These are phyloP conservation scores for Letharia lupina DNA, from an alignment of 495 filamentous ascomycete genomes.

Conservation along the genomic window DNA sequence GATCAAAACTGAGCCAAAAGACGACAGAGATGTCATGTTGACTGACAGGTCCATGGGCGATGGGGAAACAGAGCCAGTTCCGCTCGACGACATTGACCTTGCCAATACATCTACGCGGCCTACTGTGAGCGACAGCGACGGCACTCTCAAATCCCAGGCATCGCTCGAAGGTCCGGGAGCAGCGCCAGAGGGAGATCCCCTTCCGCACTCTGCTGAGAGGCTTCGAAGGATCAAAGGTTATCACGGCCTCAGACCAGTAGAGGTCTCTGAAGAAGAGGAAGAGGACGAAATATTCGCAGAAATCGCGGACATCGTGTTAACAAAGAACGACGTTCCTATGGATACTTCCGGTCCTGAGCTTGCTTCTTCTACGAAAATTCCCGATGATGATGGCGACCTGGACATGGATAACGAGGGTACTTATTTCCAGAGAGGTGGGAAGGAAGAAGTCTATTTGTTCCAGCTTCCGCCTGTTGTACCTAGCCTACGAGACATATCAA, in stretches of 20 bases:
- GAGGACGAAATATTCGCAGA: conserved; percentile 13
- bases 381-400: conserved; percentile 14
- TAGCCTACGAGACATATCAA: conserved; percentile 32
- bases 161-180: not conserved
- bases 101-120: not conserved
- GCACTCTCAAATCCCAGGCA: too few relatives aligned
- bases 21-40: conserved; percentile 34
- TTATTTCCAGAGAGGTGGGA: conserved; percentile 15
- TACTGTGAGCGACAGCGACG: conserved; percentile 1
- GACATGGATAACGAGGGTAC: conserved; percentile 22
- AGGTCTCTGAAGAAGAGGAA: not conserved
- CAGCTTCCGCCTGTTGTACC: conserved; percentile 50
- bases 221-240: not conserved
- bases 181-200: not conserved
- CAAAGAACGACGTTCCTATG: not conserved
- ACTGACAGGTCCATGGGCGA: conserved; percentile 26
- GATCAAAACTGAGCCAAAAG: conserved; percentile 41
- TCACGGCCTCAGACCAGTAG: not conserved
- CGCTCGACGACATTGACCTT: not conserved
- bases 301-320: not conserved
- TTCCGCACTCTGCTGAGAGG: not conserved
- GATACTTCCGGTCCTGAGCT: not conserved
- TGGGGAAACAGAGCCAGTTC: not conserved
- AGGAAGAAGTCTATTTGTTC: conserved; percentile 44
- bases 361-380: not conserved